Percentiles rank a stretch among this genome's conserved stretches.
Conservation (phyloP, 805 yeast genomes). For the Yarrowia deformans region DNA sequence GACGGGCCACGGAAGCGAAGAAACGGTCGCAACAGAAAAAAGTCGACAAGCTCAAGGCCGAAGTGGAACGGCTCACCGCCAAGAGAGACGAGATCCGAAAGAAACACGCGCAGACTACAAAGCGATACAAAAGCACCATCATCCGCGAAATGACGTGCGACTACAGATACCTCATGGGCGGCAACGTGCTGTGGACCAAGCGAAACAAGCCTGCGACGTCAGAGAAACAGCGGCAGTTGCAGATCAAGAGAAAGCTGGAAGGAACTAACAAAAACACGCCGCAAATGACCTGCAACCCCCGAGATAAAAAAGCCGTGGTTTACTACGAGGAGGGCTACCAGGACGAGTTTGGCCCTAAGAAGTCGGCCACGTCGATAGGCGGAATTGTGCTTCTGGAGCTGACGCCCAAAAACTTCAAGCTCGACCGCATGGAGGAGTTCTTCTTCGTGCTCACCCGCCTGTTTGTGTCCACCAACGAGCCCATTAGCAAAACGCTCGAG, state of each 20-base stretch:
- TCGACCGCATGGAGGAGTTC: slow-evolving; percentile 2
- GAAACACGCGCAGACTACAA: too few species aligned
- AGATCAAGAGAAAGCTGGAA: background rate
- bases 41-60: too few species aligned
- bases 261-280: too few species aligned
- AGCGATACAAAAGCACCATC: slow-evolving; percentile 12
- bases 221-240: background rate
- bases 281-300: background rate
- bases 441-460: slow-evolving; percentile 6
- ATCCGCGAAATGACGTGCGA: slow-evolving; percentile 27
- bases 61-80: too few species aligned
- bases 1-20: too few species aligned
- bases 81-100: background rate
- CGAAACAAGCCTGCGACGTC: background rate
- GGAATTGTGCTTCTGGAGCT: slow-evolving; percentile 9
- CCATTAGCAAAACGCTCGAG: background rate
- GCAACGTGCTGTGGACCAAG: background rate
- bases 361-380: background rate
- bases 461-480: background rate
- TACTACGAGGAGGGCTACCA: background rate
- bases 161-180: slow-evolving; percentile 31
- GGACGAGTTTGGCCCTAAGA: background rate
- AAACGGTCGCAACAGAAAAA: too few species aligned
- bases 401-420: slow-evolving; percentile 14
- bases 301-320: background rate